These are phyloP conservation scores for Trichosporon ovoides DNA, from an alignment of 1,284 basidiomycete genomes.

Conservation along the genomic window DNA sequence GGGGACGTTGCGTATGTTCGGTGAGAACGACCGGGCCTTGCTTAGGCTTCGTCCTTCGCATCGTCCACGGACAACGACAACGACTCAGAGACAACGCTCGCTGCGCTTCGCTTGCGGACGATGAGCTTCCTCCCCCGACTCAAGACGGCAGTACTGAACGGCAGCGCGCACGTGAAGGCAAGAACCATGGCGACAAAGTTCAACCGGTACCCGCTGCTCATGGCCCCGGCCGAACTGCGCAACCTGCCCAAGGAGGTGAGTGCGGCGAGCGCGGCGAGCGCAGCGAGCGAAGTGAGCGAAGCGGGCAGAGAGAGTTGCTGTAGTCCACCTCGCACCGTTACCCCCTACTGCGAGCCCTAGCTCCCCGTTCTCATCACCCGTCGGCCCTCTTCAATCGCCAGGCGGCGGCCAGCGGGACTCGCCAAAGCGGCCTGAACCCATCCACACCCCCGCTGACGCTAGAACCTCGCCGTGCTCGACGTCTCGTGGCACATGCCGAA, in stretches of 20 bases:
- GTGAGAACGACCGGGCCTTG: too few species aligned
- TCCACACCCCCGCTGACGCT: not conserved
- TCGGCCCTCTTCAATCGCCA: too few species aligned
- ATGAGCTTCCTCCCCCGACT: constrained; percentile 1
- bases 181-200: not conserved
- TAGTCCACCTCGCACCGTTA: not conserved
- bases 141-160: not conserved
- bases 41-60: too few species aligned
- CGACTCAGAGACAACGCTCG: too few species aligned
- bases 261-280: not conserved
- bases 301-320: not conserved
- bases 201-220: not conserved
- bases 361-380: too few species aligned
- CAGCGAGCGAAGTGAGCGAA: not conserved
- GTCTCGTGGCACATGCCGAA: constrained; percentile 50
- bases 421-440: too few species aligned
- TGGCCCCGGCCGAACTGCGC: not conserved
- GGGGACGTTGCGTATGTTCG: too few species aligned
- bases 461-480: constrained; percentile 36
- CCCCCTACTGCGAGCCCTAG: too few species aligned
- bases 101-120: too few species aligned
- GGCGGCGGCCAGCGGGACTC: too few species aligned
- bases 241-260: constrained; percentile 4
- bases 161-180: not conserved
- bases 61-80: too few species aligned